Evolutionary conservation across 1,284 basidiomycete species (phyloP).

Genomic region (Ceratobasidium papillatum): DNA sequence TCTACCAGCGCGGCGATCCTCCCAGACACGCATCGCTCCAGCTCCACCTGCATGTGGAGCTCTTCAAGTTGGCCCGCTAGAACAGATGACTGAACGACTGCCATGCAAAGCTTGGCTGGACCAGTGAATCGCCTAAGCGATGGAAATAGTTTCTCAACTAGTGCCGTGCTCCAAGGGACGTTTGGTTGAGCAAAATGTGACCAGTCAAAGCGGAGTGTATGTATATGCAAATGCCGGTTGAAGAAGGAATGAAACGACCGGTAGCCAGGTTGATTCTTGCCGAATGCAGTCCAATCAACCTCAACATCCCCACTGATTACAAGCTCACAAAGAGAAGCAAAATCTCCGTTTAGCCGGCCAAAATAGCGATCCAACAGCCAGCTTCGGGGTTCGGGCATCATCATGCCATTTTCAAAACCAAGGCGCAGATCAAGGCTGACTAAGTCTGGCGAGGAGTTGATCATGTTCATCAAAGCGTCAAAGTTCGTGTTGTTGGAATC

Average conservation of each 20-base stretch:
- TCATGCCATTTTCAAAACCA: neutral
- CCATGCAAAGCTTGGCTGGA: neutral
- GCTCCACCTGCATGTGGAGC: neutral
- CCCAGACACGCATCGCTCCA: too few species aligned
- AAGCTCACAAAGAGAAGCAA: neutral
- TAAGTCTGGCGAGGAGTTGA: neutral
- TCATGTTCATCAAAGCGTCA: neutral
- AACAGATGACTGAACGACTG: neutral
- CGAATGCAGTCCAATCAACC: neutral
- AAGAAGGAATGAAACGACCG: neutral
- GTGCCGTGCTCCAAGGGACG: neutral
- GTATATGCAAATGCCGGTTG: neutral
- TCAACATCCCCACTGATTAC: neutral
- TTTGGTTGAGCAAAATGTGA: neutral
- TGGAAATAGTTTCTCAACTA: neutral
- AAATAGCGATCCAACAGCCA: neutral
- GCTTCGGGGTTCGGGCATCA: neutral
- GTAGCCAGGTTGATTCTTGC: neutral
- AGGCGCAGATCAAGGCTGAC: neutral
- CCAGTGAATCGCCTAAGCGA: neutral
- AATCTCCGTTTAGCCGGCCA: neutral
- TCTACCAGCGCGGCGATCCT: too few species aligned
- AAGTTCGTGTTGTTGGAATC: neutral
- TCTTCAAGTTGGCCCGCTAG: neutral
- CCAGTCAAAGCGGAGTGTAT: neutral